phyloP scores from a whole-genome alignment of 179 eudicot species.

The Silene noctiflora region DNA sequence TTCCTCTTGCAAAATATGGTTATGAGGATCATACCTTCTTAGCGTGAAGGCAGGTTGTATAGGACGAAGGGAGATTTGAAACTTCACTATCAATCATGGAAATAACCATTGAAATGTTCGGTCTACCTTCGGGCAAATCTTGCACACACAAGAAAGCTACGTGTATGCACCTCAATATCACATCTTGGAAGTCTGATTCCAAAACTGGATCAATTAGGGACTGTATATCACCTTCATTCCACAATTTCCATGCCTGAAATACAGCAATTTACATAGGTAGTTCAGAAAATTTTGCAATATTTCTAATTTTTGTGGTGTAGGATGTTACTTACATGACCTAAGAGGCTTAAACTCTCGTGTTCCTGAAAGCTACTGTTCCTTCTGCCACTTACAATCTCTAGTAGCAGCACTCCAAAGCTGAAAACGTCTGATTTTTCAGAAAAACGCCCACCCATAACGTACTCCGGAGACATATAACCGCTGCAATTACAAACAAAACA shows the following conservation, averaged over 20 bases:
- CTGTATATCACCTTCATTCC: constrained; percentile 31
- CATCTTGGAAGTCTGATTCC: constrained; percentile 6
- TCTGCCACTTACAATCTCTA: constrained; percentile 33
- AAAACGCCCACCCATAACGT: constrained; percentile 35
- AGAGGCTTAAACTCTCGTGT: constrained; percentile 27
- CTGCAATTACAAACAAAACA: background rate
- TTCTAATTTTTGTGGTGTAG: background rate
- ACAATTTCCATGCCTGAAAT: constrained; percentile 47
- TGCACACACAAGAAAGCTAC: constrained; percentile 52
- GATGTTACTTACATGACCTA: constrained; percentile 30
- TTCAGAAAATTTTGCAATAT: background rate
- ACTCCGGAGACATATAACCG: constrained; percentile 26
- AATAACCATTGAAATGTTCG: constrained; percentile 36
- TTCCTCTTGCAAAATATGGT: background rate
- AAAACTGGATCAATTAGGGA: constrained; percentile 29
- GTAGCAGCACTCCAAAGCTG: constrained; percentile 32
- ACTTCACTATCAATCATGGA: constrained; percentile 44
- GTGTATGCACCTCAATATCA: constrained; percentile 40
- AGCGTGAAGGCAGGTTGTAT: constrained; percentile 41
- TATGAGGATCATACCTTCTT: background rate
- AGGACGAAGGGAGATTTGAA: constrained; percentile 32
- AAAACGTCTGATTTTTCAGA: constrained; percentile 31
- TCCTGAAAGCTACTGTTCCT: constrained; percentile 27
- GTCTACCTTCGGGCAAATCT: constrained; percentile 39
- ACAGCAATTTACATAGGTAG: background rate